Conservation (phyloP, 2,329 filamentous ascomycete genomes). For the Monilinia polystroma region DNA sequence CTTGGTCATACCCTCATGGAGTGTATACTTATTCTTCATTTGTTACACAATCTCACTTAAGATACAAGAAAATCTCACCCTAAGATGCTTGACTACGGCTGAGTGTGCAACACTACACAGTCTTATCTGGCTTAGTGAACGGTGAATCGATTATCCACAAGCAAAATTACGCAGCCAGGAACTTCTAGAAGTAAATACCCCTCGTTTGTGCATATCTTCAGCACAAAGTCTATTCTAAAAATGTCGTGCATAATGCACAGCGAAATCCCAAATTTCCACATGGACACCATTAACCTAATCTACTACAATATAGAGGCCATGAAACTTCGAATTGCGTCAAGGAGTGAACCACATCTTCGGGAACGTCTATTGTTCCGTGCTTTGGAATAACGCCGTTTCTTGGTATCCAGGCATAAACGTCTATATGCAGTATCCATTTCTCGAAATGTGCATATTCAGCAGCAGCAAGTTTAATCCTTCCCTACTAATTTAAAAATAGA, state of each 20-base stretch:
- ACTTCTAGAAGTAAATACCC: conserved; percentile 3
- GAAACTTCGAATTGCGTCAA: conserved; percentile 7
- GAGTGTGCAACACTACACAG: conserved; percentile 5
- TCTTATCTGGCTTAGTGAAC: conserved; percentile 1
- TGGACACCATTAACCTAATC: background rate
- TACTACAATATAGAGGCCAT: conserved; percentile 3
- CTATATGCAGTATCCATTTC: conserved; percentile 1
- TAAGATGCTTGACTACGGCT: background rate
- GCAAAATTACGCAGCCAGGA: background rate
- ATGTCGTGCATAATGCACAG: conserved; percentile 18
- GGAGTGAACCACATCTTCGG: conserved; percentile 14
- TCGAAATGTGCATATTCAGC: background rate
- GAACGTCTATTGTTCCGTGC: background rate
- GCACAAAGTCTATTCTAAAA: background rate
- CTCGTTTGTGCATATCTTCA: conserved; percentile 2
- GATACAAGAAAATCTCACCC: conserved; percentile 1
- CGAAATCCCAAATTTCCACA: conserved; percentile 9
- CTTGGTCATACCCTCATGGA: conserved; percentile 7
- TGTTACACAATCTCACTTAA: conserved; percentile 10
- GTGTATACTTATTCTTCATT: background rate
- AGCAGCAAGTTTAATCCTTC: background rate
- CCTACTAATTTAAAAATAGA: no score
- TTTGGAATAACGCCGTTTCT: background rate
- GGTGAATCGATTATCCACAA: background rate
- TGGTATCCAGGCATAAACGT: background rate